phyloP scores from a whole-genome alignment of 2,329 filamentous ascomycete genomes.

The Diplodia mutila region DNA sequence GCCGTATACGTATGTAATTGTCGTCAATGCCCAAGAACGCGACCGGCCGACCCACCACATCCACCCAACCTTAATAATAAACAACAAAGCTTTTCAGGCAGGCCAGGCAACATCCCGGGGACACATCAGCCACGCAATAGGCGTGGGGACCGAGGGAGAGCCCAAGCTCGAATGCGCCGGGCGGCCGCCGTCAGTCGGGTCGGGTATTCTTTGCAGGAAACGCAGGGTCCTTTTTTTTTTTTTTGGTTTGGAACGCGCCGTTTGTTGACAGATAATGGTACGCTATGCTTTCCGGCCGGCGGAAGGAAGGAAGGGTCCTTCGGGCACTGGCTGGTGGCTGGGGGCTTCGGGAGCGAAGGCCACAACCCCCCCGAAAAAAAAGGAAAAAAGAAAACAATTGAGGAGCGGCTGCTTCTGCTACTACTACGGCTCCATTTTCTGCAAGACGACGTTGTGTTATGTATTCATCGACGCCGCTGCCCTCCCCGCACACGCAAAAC shows the following conservation, averaged over 20 bases:
- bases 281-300: too few relatives aligned
- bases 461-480: conserved; percentile 45
- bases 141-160: background rate
- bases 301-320: background rate
- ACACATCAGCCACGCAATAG: background rate
- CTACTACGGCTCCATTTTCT: too few relatives aligned
- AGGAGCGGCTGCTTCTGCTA: too few relatives aligned
- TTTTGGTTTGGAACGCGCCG: background rate
- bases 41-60: background rate
- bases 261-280: too few relatives aligned
- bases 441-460: too few relatives aligned
- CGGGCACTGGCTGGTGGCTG: too few relatives aligned
- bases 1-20: too few relatives aligned
- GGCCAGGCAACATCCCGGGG: background rate
- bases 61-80: background rate
- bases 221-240: background rate
- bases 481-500: background rate
- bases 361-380: too few relatives aligned
- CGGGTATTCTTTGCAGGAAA: background rate
- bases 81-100: background rate
- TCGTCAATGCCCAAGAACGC: background rate
- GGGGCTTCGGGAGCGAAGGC: too few relatives aligned
- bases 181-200: background rate
- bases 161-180: background rate
- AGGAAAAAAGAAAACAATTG: too few relatives aligned